phyloP scores from a whole-genome alignment of 2,329 filamentous ascomycete genomes.

The Aspergillus bombycis region DNA sequence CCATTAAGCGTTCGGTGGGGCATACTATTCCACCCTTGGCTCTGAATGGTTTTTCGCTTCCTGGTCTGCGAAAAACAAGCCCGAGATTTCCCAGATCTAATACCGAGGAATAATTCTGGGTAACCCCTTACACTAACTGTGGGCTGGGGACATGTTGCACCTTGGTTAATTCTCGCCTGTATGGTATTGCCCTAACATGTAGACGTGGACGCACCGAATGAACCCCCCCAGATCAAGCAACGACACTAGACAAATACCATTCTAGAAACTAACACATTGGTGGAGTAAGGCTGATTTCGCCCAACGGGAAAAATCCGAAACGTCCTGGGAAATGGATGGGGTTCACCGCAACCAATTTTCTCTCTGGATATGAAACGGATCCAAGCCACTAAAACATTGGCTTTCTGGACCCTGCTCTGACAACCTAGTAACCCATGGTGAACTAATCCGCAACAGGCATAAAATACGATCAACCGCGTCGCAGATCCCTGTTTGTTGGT shows the following conservation, averaged over 20 bases:
- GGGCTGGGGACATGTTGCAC: not conserved
- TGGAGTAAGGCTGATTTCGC: constrained; percentile 1
- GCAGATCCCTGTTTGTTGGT: not conserved
- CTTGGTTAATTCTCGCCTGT: not conserved
- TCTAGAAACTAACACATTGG: not conserved
- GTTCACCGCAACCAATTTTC: not conserved
- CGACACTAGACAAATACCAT: no score
- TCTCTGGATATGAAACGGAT: not conserved
- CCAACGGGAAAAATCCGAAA: not conserved
- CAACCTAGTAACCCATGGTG: not conserved
- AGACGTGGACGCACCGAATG: not conserved
- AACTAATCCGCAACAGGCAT: not conserved
- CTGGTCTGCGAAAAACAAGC: not conserved
- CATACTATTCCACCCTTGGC: not conserved
- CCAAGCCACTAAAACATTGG: not conserved
- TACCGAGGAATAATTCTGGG: not conserved
- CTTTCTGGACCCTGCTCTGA: not conserved
- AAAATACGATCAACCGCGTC: not conserved
- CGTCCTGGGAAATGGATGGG: not conserved
- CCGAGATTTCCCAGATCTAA: not conserved
- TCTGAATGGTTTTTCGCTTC: not conserved
- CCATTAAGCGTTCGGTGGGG: not conserved
- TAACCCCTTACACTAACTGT: not conserved
- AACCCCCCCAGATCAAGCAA: not conserved
- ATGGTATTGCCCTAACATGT: not conserved